phyloP scores from a whole-genome alignment of 2,329 filamentous ascomycete species.

The Pseudocercospora musae region DNA sequence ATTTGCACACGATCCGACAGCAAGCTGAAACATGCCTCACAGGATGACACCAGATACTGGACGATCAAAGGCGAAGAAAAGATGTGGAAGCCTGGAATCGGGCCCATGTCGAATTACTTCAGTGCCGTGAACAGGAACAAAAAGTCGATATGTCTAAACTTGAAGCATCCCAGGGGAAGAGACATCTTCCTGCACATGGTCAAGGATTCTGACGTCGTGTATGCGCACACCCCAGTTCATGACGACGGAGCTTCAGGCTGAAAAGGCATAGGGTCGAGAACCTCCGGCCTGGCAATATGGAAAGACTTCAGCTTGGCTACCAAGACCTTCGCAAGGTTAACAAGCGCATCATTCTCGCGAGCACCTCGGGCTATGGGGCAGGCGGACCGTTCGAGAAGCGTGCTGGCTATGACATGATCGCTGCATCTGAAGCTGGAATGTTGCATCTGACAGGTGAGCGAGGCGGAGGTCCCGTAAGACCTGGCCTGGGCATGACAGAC shows the following conservation, averaged over 20 bases:
- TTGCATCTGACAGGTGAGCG: slow-evolving; percentile 45
- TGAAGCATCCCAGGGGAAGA: slow-evolving; percentile 39
- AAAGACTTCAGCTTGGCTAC: slow-evolving; percentile 43
- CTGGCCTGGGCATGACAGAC: slow-evolving; percentile 45
- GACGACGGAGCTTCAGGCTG: background rate
- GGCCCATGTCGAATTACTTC: slow-evolving; percentile 39
- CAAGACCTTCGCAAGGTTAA: slow-evolving; percentile 38
- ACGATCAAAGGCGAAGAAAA: slow-evolving; percentile 25
- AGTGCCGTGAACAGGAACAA: slow-evolving; percentile 47
- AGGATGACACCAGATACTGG: slow-evolving; percentile 31
- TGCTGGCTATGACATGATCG: slow-evolving; percentile 48
- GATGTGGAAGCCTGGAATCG: slow-evolving; percentile 26
- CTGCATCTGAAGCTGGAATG: slow-evolving; percentile 43
- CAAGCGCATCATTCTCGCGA: slow-evolving; percentile 43
- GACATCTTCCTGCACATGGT: slow-evolving; percentile 38
- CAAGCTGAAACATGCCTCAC: background rate
- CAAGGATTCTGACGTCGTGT: slow-evolving; percentile 39
- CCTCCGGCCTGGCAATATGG: slow-evolving; percentile 44
- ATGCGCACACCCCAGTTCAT: background rate
- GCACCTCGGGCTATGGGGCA: slow-evolving; percentile 44
- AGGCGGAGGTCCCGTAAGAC: slow-evolving; percentile 41
- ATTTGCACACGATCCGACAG: background rate
- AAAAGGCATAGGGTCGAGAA: slow-evolving; percentile 38
- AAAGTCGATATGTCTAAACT: slow-evolving; percentile 39
- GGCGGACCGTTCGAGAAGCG: slow-evolving; percentile 42